Evolutionary conservation across 805 yeast genomes (phyloP).

Genomic region (Cephaloascus albidus): DNA sequence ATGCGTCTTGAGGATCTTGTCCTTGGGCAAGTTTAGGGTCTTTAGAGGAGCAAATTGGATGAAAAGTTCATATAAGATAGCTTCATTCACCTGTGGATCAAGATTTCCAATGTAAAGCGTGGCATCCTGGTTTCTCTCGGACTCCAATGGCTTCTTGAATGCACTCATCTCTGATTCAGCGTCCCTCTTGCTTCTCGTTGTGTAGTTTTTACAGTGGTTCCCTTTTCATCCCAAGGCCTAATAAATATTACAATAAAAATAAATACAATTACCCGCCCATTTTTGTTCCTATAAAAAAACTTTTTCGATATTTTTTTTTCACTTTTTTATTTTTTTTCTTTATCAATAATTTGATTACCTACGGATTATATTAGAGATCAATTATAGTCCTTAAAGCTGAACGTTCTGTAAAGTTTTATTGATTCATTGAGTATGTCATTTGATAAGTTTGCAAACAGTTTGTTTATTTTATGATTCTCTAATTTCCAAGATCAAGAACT

Average conservation of each 20-base stretch:
- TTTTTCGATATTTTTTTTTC: not conserved
- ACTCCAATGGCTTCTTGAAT: conserved; percentile 24
- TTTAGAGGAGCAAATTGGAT: conserved; percentile 77
- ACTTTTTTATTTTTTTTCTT: not conserved
- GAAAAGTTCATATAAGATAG: conserved; percentile 69
- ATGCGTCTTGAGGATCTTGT: conserved; percentile 56
- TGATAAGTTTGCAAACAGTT: no score
- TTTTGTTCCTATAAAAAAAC: no score
- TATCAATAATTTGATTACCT: no score
- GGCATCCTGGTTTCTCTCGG: conserved; percentile 48
- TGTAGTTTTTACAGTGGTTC: no score
- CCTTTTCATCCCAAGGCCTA: no score
- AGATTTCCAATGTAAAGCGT: conserved; percentile 78
- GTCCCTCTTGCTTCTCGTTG: no score
- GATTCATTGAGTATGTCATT: no score
- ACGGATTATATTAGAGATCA: no score
- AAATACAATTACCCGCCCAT: not conserved
- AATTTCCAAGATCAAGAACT: not conserved
- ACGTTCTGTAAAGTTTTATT: no score
- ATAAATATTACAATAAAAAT: no score
- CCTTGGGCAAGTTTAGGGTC: conserved; percentile 69
- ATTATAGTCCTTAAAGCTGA: not conserved
- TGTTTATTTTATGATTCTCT: no score
- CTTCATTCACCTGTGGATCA: conserved; percentile 66
- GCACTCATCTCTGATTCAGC: conserved; percentile 14